Evolutionary conservation across 2,329 filamentous ascomycete species (phyloP).

Genomic region (Corynespora cassiicola): DNA sequence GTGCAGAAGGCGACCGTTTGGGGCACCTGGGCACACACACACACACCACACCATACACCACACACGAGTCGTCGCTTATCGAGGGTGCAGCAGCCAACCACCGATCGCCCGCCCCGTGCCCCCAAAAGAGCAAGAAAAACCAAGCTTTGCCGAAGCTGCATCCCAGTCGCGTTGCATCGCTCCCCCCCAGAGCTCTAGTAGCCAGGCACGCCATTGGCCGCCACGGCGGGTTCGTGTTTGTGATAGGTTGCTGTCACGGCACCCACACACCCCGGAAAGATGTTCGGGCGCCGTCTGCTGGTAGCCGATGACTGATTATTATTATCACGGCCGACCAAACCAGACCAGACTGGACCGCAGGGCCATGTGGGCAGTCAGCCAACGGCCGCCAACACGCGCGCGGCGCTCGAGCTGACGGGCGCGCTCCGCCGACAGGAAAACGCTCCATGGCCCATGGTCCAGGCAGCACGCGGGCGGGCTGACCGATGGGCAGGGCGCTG

Average conservation of each 20-base stretch:
- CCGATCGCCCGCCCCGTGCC: slow-evolving; percentile 4
- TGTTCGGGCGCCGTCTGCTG: slow-evolving; percentile 3
- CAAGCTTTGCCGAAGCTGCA: slow-evolving; percentile 10
- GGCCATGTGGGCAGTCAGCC: background rate
- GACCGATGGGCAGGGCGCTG: background rate
- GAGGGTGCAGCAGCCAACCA: slow-evolving; percentile 14
- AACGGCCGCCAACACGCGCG: background rate
- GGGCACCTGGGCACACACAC: no score
- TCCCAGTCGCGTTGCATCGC: slow-evolving; percentile 3
- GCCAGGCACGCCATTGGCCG: slow-evolving; percentile 6
- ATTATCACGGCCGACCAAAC: slow-evolving; percentile 3
- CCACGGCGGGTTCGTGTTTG: slow-evolving; percentile 3
- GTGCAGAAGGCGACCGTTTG: slow-evolving; percentile 7
- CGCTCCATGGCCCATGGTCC: background rate
- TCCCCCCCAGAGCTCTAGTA: slow-evolving; percentile 1
- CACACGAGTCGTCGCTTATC: slow-evolving; percentile 23
- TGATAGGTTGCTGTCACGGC: slow-evolving; percentile 13
- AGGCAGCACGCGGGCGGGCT: background rate
- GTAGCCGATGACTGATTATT: slow-evolving; percentile 1
- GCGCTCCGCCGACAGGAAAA: background rate
- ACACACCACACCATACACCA: no score
- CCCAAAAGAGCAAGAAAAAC: slow-evolving; percentile 12
- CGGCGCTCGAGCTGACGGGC: background rate
- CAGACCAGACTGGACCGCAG: background rate
- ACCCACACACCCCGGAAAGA: slow-evolving; percentile 1